phyloP scores from a whole-genome alignment of 805 yeast species.

The Ogataea trehalophila region DNA sequence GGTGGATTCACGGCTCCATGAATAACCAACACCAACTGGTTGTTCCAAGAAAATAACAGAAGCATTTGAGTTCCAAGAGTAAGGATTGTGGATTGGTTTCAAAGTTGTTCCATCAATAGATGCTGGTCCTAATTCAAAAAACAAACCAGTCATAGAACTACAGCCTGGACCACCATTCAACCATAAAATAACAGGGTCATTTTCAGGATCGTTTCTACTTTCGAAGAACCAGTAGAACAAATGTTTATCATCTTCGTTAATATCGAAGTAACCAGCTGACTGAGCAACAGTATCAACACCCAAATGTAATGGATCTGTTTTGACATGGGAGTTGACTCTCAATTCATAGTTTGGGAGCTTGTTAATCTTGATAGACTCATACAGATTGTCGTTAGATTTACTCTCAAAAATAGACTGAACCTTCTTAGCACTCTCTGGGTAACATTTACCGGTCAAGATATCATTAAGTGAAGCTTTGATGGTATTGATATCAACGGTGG shows the following conservation, averaged over 20 bases:
- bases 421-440: not conserved
- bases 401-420: not conserved
- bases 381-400: not conserved
- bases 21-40: slow-evolving; percentile 83
- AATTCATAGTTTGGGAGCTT: slow-evolving; percentile 21
- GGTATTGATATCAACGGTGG: slow-evolving; percentile 1
- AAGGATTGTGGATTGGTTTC: slow-evolving; percentile 64
- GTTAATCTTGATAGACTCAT: slow-evolving; percentile 7
- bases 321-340: slow-evolving; percentile 13
- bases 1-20: slow-evolving; percentile 40
- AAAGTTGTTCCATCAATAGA: slow-evolving; percentile 51
- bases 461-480: slow-evolving; percentile 8
- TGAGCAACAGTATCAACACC: slow-evolving; percentile 83
- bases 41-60: slow-evolving; percentile 83
- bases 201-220: slow-evolving; percentile 81
- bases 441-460: slow-evolving; percentile 5
- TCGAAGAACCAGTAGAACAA: slow-evolving; percentile 81
- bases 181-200: slow-evolving; percentile 85
- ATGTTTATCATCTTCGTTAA: slow-evolving; percentile 62
- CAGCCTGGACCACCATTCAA: slow-evolving; percentile 96
- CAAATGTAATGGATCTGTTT: slow-evolving; percentile 51
- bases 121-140: slow-evolving; percentile 84
- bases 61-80: slow-evolving; percentile 83
- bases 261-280: slow-evolving; percentile 81
- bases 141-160: slow-evolving; percentile 80